Conservation (phyloP, 768 basidiomycete species). For the Galerina sulciceps region DNA sequence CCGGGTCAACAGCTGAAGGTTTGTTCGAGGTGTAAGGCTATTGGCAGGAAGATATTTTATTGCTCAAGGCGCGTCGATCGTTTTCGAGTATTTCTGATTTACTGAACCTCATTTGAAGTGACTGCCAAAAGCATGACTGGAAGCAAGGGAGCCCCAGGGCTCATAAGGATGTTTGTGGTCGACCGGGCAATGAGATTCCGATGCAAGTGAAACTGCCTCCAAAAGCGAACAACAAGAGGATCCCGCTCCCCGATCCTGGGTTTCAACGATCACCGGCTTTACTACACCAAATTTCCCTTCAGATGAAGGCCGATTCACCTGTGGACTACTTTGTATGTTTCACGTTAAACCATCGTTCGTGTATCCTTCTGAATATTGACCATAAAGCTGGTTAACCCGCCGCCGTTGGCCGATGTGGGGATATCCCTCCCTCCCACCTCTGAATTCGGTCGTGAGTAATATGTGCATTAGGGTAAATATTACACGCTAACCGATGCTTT, state of each 20-base stretch:
- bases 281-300: neutral
- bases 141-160: conserved; percentile 16
- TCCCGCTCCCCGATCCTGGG: neutral
- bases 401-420: neutral
- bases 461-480: neutral
- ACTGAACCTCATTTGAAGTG: conserved; percentile 5
- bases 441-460: neutral
- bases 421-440: neutral
- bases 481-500: neutral
- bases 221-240: neutral
- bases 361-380: neutral
- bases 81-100: neutral
- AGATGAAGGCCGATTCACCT: neutral
- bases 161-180: conserved; percentile 20
- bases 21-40: conserved; percentile 11
- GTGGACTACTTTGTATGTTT: neutral
- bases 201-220: neutral
- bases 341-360: neutral
- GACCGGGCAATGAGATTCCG: conserved; percentile 1
- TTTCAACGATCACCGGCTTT: conserved; percentile 1
- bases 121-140: conserved; percentile 28
- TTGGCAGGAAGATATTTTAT: conserved; percentile 11
- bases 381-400: neutral
- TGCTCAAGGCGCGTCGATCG: conserved; percentile 12
- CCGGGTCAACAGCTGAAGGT: neutral